Evolutionary conservation across 148 eudicot species (phyloP), one percentile per base, ranked within the genome.

Genomic region (Vaccinium corymbosum): DNA sequence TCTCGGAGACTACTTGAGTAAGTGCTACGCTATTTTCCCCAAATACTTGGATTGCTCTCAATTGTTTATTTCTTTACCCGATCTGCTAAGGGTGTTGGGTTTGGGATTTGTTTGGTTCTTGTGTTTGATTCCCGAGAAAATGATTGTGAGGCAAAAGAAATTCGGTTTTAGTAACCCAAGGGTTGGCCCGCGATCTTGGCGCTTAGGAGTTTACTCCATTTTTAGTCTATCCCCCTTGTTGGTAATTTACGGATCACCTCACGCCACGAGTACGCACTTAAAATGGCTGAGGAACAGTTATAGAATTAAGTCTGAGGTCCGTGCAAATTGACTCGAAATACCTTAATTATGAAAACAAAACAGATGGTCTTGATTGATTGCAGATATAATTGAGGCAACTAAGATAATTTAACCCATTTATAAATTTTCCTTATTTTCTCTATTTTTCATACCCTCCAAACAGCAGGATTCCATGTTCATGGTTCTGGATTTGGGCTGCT

Each of bases 1-100:
- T 81, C 76, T 72, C 8, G 76, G 76, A 72, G 76, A 72, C 50
- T 72, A 27, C 62, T 89, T 94, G 19, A 90, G 98, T 94, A 90
- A 84, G 92, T 88, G 19, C 46, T 27, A 12, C 4, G 27, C 38
- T 25, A 27, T 27, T 27, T 3, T 11, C 73, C 38, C 73, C 7
- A n/a, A 27, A 27, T 35, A 27, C 13, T 27, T 68, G 73, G 38
- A 68, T 27, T 35, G 4, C 73, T 68, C 1, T 42, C 3, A 0
- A 19, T 10, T 76, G 50, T 76, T 57, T 48, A 6, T 20, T 38
- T 3, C 49, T 62, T 72, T 25, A 7, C 32, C 64, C 51, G 55
- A 29, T 77, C 46, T 80, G 64, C 52, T 27, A 46, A 0, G 70
- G 46, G 32, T 49, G 19, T 51, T 78, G 59, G 53, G 25, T 78